phyloP scores from a whole-genome alignment of 768 basidiomycete species.

The Lentinula sp. region DNA sequence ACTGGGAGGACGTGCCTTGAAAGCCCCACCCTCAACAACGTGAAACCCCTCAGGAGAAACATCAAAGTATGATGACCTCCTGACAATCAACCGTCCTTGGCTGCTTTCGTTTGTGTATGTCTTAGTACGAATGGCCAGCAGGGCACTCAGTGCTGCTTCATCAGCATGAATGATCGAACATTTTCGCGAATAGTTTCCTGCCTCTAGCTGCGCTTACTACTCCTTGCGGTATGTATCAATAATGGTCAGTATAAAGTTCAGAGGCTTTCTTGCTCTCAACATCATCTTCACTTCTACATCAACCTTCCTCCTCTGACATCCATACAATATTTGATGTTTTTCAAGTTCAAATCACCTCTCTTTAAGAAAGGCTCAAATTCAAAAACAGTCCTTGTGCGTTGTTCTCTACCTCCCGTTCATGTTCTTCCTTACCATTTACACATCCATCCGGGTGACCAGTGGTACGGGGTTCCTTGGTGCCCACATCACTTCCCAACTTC shows the following conservation, averaged over 20 bases:
- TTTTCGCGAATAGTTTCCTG: background rate
- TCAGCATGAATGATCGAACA: background rate
- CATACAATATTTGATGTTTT: background rate
- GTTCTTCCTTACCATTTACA: too few relatives aligned
- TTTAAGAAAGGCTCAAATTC: background rate
- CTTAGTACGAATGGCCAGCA: background rate
- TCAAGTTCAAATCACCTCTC: background rate
- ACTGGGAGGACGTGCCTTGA: too few relatives aligned
- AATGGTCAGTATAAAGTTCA: background rate
- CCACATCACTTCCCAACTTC: conserved; percentile 1
- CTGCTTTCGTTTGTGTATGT: too few relatives aligned
- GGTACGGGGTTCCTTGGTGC: conserved; percentile 4
- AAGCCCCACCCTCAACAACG: too few relatives aligned
- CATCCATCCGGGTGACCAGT: conserved; percentile 1
- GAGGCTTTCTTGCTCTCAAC: background rate
- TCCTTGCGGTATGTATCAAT: background rate
- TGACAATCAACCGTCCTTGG: too few relatives aligned
- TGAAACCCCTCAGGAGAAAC: too few relatives aligned
- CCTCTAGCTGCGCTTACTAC: background rate
- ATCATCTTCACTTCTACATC: background rate
- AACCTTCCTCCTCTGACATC: background rate
- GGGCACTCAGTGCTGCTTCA: background rate
- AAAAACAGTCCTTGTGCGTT: background rate
- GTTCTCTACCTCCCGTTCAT: background rate
- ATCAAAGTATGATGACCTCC: too few relatives aligned